A percentile compares a stretch with the other conserved stretches of the same genome.
Evolutionary conservation across 805 yeast genomes (phyloP).

Genomic region (Zygoascus flipseniorum): DNA sequence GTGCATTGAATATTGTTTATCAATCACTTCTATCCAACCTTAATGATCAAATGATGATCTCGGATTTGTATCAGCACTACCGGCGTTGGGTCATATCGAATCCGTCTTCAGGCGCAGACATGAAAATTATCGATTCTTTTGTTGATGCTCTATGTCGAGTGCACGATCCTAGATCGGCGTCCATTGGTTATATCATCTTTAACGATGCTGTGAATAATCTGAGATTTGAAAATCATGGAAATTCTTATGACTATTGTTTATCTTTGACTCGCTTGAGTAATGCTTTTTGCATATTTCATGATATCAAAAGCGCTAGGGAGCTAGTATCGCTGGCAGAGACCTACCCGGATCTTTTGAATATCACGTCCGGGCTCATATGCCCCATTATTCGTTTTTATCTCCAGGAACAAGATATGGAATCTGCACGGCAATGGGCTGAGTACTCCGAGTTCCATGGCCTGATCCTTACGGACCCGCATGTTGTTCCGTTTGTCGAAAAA

Average conservation of each 20-base stretch:
- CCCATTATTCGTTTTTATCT: slow-evolving; percentile 10
- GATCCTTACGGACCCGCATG: not conserved
- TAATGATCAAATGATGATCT: slow-evolving; percentile 3
- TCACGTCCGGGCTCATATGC: slow-evolving; percentile 4
- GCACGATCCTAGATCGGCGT: slow-evolving; percentile 6
- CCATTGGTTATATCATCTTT: slow-evolving; percentile 17
- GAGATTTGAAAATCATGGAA: not conserved
- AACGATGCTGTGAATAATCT: slow-evolving; percentile 11
- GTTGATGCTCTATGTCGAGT: slow-evolving; percentile 15
- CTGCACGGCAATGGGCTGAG: slow-evolving; percentile 7
- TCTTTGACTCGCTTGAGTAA: slow-evolving; percentile 9
- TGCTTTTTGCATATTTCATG: slow-evolving; percentile 9
- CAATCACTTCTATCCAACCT: slow-evolving; percentile 18
- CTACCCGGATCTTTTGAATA: slow-evolving; percentile 6
- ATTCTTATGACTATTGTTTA: slow-evolving; percentile 5
- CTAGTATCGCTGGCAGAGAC: slow-evolving; percentile 12
- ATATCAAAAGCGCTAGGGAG: slow-evolving; percentile 14
- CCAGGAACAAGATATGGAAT: not conserved
- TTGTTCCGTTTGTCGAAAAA: not conserved
- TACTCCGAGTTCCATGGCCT: slow-evolving; percentile 3
- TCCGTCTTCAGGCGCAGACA: not conserved
- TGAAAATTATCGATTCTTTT: slow-evolving; percentile 19
- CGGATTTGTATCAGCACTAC: not conserved
- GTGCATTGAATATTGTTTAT: slow-evolving; percentile 18
- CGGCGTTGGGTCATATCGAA: not conserved